A percentile compares a stretch with the other conserved stretches of the same genome.
Conservation (phyloP, 192 early-diverging fungal species). For the Ambispora gerdemannii region DNA sequence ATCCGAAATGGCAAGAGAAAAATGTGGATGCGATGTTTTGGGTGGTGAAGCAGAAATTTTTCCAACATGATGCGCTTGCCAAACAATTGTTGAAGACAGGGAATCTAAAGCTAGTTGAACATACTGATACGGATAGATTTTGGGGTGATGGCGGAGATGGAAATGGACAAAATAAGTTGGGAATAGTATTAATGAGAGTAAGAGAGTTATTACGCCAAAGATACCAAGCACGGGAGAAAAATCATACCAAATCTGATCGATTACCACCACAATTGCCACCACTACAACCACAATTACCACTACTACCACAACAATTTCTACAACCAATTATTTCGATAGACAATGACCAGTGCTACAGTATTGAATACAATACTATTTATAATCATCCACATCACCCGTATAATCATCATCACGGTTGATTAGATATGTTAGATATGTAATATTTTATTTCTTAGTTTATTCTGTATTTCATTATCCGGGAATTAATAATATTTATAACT, state of each 20-base stretch:
- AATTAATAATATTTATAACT: too few relatives aligned
- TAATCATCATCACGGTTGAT: too few relatives aligned
- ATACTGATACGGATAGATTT: conserved; percentile 46
- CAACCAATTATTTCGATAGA: too few relatives aligned
- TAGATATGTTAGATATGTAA: too few relatives aligned
- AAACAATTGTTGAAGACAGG: conserved; percentile 37
- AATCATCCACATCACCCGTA: background rate
- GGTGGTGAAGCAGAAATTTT: conserved; percentile 41
- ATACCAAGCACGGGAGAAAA: background rate
- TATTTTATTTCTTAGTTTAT: too few relatives aligned
- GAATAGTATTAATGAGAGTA: conserved; percentile 43
- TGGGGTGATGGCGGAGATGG: conserved; percentile 54
- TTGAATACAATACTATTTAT: too few relatives aligned
- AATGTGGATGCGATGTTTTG: conserved; percentile 45
- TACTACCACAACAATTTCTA: background rate
- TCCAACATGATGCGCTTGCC: conserved; percentile 35
- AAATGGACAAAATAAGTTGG: conserved; percentile 39
- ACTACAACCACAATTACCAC: background rate
- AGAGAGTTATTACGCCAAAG: conserved; percentile 26
- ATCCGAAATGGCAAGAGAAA: conserved; percentile 42
- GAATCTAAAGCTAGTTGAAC: conserved; percentile 39
- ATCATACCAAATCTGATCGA: background rate
- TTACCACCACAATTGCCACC: background rate
- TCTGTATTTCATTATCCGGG: too few relatives aligned
- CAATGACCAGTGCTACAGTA: too few relatives aligned